Percentiles rank a stretch among this genome's conserved stretches.
These are phyloP conservation scores for Saprolegnia diclina DNA, from an alignment of 352 stramenopile genomes.

Conservation along the genomic window DNA sequence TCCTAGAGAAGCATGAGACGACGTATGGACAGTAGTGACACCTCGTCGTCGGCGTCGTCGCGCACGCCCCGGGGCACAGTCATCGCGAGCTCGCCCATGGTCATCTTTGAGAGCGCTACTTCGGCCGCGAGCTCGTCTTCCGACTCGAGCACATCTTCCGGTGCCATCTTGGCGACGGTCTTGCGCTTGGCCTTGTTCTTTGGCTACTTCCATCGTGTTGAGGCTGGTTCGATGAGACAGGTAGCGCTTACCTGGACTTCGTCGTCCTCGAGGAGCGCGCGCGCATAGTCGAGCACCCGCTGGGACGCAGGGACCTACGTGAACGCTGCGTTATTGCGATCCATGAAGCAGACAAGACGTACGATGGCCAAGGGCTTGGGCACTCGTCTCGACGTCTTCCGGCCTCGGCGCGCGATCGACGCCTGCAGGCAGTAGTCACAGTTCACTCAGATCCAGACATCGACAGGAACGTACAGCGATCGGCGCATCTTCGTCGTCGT, in stretches of 20 bases:
- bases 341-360: not conserved
- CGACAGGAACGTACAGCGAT: not conserved
- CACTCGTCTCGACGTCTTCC: not conserved
- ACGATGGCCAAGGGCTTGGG: not conserved
- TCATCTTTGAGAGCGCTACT: slow-evolving; percentile 72
- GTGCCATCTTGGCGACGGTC: not conserved
- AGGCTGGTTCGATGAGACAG: not conserved
- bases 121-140: slow-evolving; percentile 53
- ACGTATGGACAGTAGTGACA: slow-evolving; percentile 30
- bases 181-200: slow-evolving; percentile 1
- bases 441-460: no score
- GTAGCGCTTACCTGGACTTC: not conserved
- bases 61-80: slow-evolving; percentile 61
- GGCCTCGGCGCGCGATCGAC: no score
- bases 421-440: no score
- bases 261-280: not conserved
- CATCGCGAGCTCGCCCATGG: slow-evolving; percentile 73
- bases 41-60: slow-evolving; percentile 53
- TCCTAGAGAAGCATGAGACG: not conserved
- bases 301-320: not conserved
- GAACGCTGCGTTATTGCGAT: not conserved
- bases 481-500: not conserved
- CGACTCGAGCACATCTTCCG: slow-evolving; percentile 35
- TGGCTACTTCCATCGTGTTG: not conserved
- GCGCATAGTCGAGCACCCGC: not conserved